Percentiles rank a stretch among this genome's conserved stretches.
These are phyloP conservation scores for Colletotrichum theobromicola DNA, from an alignment of 2,329 filamentous ascomycete species.

Conservation along the genomic window DNA sequence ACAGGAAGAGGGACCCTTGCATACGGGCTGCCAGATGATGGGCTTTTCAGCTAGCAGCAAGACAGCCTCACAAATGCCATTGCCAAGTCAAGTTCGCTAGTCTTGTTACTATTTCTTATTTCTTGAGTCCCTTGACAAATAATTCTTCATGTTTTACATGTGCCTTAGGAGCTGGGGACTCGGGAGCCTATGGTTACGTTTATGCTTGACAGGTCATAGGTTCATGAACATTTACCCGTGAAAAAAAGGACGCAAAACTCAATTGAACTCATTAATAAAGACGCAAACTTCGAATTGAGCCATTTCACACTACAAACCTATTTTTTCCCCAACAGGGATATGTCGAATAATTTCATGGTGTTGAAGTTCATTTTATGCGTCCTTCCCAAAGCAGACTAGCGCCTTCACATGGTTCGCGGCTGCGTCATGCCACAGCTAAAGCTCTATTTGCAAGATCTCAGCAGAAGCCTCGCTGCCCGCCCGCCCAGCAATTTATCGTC, in stretches of 20 bases:
- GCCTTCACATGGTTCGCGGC: not conserved
- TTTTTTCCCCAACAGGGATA: not conserved
- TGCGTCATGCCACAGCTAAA: constrained; percentile 20
- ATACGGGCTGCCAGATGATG: not conserved
- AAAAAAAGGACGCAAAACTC: not conserved
- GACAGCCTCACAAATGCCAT: not conserved
- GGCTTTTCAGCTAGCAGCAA: not conserved
- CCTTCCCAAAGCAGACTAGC: constrained; percentile 12
- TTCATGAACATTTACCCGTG: not conserved
- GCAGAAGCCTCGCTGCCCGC: not conserved
- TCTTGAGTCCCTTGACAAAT: not conserved
- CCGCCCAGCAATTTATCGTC: constrained; percentile 3
- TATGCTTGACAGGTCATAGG: not conserved
- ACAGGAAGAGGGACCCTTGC: not conserved
- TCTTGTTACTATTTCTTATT: not conserved
- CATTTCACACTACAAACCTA: not conserved
- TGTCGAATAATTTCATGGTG: not conserved
- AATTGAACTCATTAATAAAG: not conserved
- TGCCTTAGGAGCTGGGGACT: not conserved
- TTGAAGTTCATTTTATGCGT: not conserved
- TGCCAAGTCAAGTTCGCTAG: not conserved
- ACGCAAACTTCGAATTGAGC: not conserved
- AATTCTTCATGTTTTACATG: not conserved
- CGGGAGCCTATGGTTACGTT: not conserved
- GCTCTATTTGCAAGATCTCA: constrained; percentile 13